Evolutionary conservation across 106 monocot genomes (phyloP).

Genomic region (Amphibolis antarctica): DNA sequence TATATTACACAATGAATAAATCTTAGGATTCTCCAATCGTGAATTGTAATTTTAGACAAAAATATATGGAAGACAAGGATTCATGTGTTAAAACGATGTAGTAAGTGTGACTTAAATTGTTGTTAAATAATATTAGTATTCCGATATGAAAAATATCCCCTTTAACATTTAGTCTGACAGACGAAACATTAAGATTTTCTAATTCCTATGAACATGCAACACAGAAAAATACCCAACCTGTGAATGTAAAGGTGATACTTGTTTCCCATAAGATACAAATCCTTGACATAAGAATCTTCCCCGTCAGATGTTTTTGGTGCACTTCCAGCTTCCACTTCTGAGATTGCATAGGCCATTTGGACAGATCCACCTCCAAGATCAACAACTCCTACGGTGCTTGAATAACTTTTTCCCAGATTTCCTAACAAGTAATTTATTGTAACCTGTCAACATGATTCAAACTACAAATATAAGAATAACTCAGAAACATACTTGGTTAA

Average conservation of each 20-base stretch:
- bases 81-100: too few species aligned
- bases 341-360: slow-evolving; percentile 69
- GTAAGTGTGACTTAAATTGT: too few species aligned
- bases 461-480: not conserved
- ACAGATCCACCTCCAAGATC: slow-evolving; percentile 66
- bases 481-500: not conserved
- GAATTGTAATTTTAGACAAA: too few species aligned
- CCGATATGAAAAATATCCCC: too few species aligned
- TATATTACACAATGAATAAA: not conserved
- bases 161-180: too few species aligned
- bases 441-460: slow-evolving; percentile 19
- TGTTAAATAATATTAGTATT: too few species aligned
- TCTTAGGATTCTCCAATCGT: too few species aligned
- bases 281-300: slow-evolving; percentile 43
- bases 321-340: slow-evolving; percentile 40
- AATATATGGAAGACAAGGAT: too few species aligned
- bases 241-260: slow-evolving; percentile 54
- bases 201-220: not conserved
- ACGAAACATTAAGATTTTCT: not conserved
- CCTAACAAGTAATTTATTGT: slow-evolving; percentile 51
- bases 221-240: slow-evolving; percentile 21
- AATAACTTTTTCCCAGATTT: slow-evolving; percentile 35
- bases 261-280: slow-evolving; percentile 38
- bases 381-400: slow-evolving; percentile 51
- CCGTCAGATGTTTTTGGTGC: slow-evolving; percentile 35